Base-by-base conservation (phyloP, 331 rosid genomes). In the Malus hybrid region DNA sequence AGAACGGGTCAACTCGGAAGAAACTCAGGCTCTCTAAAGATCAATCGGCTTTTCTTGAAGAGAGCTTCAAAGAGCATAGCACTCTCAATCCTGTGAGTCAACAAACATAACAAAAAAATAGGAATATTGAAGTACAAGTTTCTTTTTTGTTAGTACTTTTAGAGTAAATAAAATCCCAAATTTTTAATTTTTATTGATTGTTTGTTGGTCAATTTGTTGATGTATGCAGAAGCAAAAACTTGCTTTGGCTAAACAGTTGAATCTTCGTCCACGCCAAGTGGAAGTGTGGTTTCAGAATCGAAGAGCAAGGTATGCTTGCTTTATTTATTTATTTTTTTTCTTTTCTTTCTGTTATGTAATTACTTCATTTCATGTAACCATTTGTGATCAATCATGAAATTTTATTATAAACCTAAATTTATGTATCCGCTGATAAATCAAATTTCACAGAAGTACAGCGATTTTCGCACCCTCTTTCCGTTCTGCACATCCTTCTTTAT, bases 231-330 rank as follows among this genome's bases (percentile, higher is more conserved):
- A 95, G 77, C 98, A 92, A 67, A 95, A 95, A 76, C 89, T 84
- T 18, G 94, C 93, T 14, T 85, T 92, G 52, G 97, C 98, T 6
- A 95, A 88, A 71, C 93, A 90, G 86, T 84, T 92, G 32, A 92
- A 89, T 80, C 99, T 95, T 29, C 92, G 96, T 68, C 97, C 99
- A 4, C 92, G 99, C 29, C 99, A 95, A 77, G 99, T 95, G 6
- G 99, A 95, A 77, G 99, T 95, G 19, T 95, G 98, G 98, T 95
- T 95, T 80, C 99, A 95, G 79, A 95, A 95, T 68, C 85, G 99
- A 88, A 89, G 99, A 79, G 99, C 99, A 56, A 95, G 99, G 99
- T 95, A 85, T n/a, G 0, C 1, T 39, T 28, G 1, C 4, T 39
- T 39, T 9, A 7, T 39, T 39, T 39, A 0, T 39, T 39, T 1